Evolutionary conservation across 164 flowering plant species (phyloP).

Genomic region (Tinospora cordifolia): DNA sequence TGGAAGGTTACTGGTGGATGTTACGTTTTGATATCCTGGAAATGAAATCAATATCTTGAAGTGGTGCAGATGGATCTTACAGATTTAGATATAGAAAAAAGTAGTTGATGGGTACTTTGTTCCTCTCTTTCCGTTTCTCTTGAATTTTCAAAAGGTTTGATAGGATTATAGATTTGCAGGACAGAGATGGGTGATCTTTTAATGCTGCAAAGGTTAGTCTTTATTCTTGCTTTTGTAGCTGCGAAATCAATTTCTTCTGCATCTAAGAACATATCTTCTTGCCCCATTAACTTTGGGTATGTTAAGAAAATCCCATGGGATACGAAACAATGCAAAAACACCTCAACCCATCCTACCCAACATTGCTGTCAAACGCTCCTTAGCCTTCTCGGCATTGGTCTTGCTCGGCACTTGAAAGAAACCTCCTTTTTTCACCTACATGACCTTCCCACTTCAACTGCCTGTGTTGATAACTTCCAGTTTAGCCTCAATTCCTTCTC

Average conservation of each 20-base stretch:
- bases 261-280: slow-evolving; percentile 16
- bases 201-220: neutral
- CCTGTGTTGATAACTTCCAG: slow-evolving; percentile 43
- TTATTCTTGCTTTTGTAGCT: neutral
- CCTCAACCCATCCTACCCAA: slow-evolving; percentile 2
- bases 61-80: no score
- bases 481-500: slow-evolving; percentile 34
- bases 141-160: no score
- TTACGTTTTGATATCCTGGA: no score
- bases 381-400: slow-evolving; percentile 41
- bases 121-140: no score
- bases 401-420: slow-evolving; percentile 41
- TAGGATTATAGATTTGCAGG: no score
- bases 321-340: slow-evolving; percentile 28
- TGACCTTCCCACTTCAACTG: slow-evolving; percentile 25
- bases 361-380: slow-evolving; percentile 45
- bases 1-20: no score
- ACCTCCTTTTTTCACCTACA: slow-evolving; percentile 44
- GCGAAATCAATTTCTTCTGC: neutral
- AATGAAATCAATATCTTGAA: no score
- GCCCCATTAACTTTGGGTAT: slow-evolving; percentile 49
- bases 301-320: slow-evolving; percentile 44
- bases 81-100: no score
- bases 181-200: neutral
- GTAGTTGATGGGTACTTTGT: no score